Base-by-base conservation (phyloP, 2,329 filamentous ascomycete species). In the Paradendryphiella salina region DNA sequence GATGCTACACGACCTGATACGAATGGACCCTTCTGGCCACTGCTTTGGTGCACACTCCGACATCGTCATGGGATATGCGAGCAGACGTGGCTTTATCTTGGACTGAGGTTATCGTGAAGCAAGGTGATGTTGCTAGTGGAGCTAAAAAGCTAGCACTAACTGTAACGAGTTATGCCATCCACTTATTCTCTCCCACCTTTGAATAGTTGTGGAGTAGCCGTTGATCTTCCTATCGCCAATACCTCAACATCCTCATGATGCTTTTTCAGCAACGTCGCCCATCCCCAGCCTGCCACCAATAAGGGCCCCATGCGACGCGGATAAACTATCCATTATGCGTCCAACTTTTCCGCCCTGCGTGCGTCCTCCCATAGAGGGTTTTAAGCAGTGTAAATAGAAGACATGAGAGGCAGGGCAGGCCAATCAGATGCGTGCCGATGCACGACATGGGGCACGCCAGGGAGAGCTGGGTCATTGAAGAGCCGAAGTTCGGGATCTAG, bases 331-430 rank as follows among this genome's bases (percentile, higher is more conserved):
- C 46, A 54, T 60, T 20, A 38, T 15, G 23, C 51, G 54, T 56
- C 60, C 61, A 64, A 64, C 57, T 65, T 65, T 65, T 62, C 60
- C 54, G 58, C 54, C 42, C 26, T 33, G 34, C 57, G 51, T 54
- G 55, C 58, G 63, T 57, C 63, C 61, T 65, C 63, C 63, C 63
- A 62, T 60, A 59, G 59, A 53, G 55, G 45, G 52, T 43, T 54
- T 58, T 58, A 44, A 31, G 23, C 26, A 23, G 15, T n/a, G 17
- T 40, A 46, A 52, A 52, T 35, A 42, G 6, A 21, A 35, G 17
- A 20, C 21, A 46, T 34, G 17, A 33, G 13, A 28, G 41, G 17
- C 18, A 39, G 49, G 41, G 46, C 45, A 44, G 54, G 52, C 63
- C 63, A 64, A 65, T 66, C 56, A 57, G 51, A 42, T 42, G 41